Evolutionary conservation across 2,329 filamentous ascomycete species (phyloP), one percentile per base, ranked within the genome.

Genomic region (Karstenula rhodostoma): DNA sequence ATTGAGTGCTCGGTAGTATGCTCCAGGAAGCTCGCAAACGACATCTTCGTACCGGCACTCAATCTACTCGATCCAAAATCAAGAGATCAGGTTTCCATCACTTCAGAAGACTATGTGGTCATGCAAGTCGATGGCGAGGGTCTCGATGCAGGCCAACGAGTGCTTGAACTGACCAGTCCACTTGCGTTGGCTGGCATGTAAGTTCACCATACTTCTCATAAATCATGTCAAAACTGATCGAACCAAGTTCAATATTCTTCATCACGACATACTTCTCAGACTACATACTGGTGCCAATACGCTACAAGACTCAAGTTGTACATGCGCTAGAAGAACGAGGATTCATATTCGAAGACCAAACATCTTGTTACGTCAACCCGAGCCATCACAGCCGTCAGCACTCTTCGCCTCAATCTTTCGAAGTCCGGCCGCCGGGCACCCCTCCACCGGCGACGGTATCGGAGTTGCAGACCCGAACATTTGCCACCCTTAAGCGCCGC

Each of bases 231-330:
- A 40, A 68, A 61, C 58, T 61, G 47, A 57, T 56, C n/a, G 29
- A 49, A 44, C 22, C 53, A 49, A 88, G 86, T 55, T 92, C 94
- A 56, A 96, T 99, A 73, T 97, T 98, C 83, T 98, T 98, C 85
- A 96, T 97, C 77, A 97, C 94, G 3, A 97, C 93, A 33, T 99
- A 98, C 79, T 98, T 96, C 79, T 95, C 92, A 35, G 94, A 99
- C 80, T 98, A 97, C 79, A 96, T 99, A 69, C 85, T 98, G 37
- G 93, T 97, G 0, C 94, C 95, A 0, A 85, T 85, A 56, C 91
- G 89, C 73, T 88, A 90, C 71, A 88, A 90, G 53, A 81, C 86
- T 27, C 89, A 89, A 42, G 94, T 98, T 50, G 87, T 93, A 35
- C 84, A 88, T 59, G 90, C 93, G 0, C 83, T 98, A 5, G 84